These are phyloP conservation scores for Leccinum truebloodii DNA, from an alignment of 768 basidiomycete species.

Conservation along the genomic window DNA sequence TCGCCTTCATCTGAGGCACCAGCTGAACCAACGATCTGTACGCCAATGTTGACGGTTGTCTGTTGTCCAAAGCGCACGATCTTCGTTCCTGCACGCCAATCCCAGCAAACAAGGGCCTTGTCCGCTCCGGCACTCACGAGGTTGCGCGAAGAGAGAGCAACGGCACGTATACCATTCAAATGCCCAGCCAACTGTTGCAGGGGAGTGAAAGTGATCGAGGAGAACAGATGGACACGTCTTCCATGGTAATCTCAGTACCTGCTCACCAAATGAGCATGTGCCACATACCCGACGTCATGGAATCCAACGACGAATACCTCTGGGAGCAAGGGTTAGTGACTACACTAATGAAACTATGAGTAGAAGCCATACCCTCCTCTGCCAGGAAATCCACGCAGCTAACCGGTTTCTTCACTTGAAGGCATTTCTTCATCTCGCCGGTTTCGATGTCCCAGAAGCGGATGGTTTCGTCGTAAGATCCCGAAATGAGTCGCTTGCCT, in stretches of 20 bases:
- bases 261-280: background rate
- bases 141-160: conserved; percentile 81
- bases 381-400: conserved; percentile 86
- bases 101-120: conserved; percentile 82
- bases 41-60: conserved; percentile 88
- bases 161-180: conserved; percentile 86
- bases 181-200: conserved; percentile 84
- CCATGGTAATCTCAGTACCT: conserved; percentile 1
- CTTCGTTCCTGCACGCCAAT: conserved; percentile 87
- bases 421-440: conserved; percentile 67
- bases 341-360: background rate
- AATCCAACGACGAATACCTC: conserved; percentile 93
- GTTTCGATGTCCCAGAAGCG: conserved; percentile 86
- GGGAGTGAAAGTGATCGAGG: conserved; percentile 80
- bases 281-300: conserved; percentile 81
- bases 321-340: conserved; percentile 29
- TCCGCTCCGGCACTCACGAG: conserved; percentile 82
- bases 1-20: conserved; percentile 58
- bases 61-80: conserved; percentile 91
- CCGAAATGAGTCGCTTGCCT: conserved; percentile 83
- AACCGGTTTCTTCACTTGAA: conserved; percentile 86
- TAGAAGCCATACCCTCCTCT: conserved; percentile 62
- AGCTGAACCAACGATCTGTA: conserved; percentile 70
- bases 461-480: conserved; percentile 90
- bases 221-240: conserved; percentile 87